Conservation (phyloP, 345 rosid genomes). For the Eucalyptus victrix region DNA sequence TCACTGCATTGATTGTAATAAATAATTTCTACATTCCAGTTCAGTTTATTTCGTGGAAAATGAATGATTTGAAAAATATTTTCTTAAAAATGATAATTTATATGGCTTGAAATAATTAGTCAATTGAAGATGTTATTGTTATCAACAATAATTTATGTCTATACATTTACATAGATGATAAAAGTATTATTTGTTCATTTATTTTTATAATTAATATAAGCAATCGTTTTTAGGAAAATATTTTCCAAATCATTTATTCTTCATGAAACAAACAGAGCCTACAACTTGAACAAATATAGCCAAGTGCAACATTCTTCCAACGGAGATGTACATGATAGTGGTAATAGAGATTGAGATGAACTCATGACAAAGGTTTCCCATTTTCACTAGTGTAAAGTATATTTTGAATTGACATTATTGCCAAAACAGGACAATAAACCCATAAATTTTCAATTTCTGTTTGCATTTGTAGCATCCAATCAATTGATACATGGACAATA, state of each 20-base stretch:
- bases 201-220: no score
- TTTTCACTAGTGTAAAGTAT: background rate
- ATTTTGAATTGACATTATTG: background rate
- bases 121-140: no score
- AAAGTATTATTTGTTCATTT: no score
- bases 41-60: accelerated
- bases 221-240: no score
- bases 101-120: no score
- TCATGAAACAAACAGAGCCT: background rate
- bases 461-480: background rate
- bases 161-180: no score
- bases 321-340: background rate
- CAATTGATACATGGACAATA: background rate
- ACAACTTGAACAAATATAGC: background rate
- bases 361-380: background rate
- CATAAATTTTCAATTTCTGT: background rate
- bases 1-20: background rate
- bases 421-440: background rate
- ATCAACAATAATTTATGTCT: no score
- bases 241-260: no score
- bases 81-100: no score
- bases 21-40: background rate
- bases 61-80: no score
- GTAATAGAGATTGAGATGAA: background rate
- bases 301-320: background rate